These are phyloP conservation scores for Colletotrichum sp. DNA, from an alignment of 2,329 filamentous ascomycete genomes.

Conservation along the genomic window DNA sequence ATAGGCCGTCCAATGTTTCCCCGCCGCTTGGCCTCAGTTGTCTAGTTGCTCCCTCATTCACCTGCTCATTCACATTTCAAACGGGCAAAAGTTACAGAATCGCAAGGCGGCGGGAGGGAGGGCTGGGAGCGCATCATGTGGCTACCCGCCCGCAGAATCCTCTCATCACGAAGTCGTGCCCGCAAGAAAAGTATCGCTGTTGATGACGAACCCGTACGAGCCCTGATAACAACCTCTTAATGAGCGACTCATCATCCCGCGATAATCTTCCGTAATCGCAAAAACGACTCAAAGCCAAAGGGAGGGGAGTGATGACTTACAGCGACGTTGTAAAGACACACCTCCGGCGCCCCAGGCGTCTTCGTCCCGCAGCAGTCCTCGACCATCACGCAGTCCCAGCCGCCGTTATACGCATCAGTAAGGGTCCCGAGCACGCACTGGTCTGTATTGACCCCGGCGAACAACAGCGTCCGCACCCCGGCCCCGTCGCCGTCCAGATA, in stretches of 20 bases:
- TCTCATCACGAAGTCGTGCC: not conserved
- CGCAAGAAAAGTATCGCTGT: constrained; percentile 2
- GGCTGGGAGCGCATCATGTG: not conserved
- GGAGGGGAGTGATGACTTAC: not conserved
- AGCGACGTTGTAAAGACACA: constrained; percentile 12
- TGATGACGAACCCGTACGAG: constrained; percentile 15
- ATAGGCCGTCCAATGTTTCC: not conserved
- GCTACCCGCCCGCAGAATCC: not conserved
- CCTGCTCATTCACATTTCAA: not conserved
- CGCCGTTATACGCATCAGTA: constrained; percentile 58
- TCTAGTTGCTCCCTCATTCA: not conserved
- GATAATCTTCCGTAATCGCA: not conserved
- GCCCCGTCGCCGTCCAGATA: constrained; percentile 34
- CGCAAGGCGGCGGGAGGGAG: not conserved
- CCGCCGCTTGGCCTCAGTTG: not conserved
- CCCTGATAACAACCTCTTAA: not conserved
- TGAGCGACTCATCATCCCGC: not conserved
- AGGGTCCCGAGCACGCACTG: constrained; percentile 64
- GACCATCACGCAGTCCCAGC: constrained; percentile 29
- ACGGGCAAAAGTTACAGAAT: not conserved
- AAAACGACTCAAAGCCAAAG: not conserved
- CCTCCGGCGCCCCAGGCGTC: constrained; percentile 11
- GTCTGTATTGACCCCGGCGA: constrained; percentile 66
- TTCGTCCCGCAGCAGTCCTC: constrained; percentile 16
- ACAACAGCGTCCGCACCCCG: constrained; percentile 54